A percentile compares a stretch with the other conserved stretches of the same genome.
These are phyloP conservation scores for Oligophagozyma castellii DNA, from an alignment of 1,139 yeast genomes.

Conservation along the genomic window DNA sequence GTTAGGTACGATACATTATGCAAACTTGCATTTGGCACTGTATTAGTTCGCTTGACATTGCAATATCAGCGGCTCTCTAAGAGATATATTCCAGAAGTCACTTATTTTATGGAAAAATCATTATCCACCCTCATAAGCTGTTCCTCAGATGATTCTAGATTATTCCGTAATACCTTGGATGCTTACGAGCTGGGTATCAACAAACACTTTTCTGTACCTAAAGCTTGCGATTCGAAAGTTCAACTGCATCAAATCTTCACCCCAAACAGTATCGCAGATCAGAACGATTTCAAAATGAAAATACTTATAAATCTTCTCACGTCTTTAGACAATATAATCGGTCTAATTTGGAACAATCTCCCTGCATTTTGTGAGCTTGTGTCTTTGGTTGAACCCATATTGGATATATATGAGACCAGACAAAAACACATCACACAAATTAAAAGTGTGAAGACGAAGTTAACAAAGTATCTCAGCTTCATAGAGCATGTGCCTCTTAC, in stretches of 20 bases:
- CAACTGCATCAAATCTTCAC: conserved; percentile 12
- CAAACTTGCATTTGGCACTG: conserved; percentile 38
- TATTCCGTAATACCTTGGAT: conserved; percentile 14
- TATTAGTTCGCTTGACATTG: conserved; percentile 48
- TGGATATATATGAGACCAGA: conserved; percentile 8
- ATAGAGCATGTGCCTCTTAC: conserved; percentile 55
- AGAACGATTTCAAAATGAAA: conserved; percentile 22
- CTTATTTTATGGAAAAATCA: conserved; percentile 42
- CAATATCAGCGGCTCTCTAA: conserved; percentile 70
- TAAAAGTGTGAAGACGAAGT: conserved; percentile 27
- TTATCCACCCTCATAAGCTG: conserved; percentile 32
- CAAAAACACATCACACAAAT: conserved; percentile 18
- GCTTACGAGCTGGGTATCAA: conserved; percentile 14
- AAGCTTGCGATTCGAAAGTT: conserved; percentile 7
- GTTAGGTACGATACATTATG: conserved; percentile 28
- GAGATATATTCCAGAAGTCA: conserved; percentile 70
- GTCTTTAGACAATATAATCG: conserved; percentile 18
- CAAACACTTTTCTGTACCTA: conserved; percentile 5
- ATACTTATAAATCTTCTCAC: conserved; percentile 22
- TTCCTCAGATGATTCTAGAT: conserved; percentile 23
- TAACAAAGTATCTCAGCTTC: conserved; percentile 39
- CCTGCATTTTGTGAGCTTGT: conserved; percentile 44
- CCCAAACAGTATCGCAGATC: conserved; percentile 8
- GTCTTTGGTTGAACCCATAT: conserved; percentile 17
- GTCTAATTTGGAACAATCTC: conserved; percentile 48